These are phyloP conservation scores for Eremothecium coryli DNA, from an alignment of 1,139 yeast species.

Conservation along the genomic window DNA sequence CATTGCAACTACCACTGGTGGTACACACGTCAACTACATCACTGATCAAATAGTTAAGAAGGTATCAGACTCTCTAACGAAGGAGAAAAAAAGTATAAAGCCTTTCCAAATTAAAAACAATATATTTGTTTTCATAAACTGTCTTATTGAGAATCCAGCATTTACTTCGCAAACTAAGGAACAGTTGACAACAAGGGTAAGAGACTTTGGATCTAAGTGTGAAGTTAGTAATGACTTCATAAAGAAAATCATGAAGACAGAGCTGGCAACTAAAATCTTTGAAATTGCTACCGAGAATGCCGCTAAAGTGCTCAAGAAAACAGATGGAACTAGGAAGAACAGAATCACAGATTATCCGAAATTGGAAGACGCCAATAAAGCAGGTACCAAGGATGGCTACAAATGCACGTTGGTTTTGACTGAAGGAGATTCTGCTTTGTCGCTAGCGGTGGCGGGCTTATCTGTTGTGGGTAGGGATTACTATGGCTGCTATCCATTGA, in stretches of 20 bases:
- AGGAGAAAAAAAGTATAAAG: slow-evolving; percentile 68
- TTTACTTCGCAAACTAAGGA: slow-evolving; percentile 97
- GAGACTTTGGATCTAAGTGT: slow-evolving; percentile 79
- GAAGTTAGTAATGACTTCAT: slow-evolving; percentile 69
- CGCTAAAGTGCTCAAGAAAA: slow-evolving; percentile 75
- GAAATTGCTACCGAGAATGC: slow-evolving; percentile 83
- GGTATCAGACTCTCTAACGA: slow-evolving; percentile 62
- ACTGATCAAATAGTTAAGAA: slow-evolving; percentile 77
- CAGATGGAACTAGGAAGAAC: slow-evolving; percentile 80
- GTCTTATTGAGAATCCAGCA: slow-evolving; percentile 92
- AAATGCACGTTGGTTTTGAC: slow-evolving; percentile 89
- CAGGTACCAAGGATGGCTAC: slow-evolving; percentile 88
- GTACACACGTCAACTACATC: slow-evolving; percentile 85
- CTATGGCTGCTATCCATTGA: slow-evolving; percentile 90
- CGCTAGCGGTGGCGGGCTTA: slow-evolving; percentile 88
- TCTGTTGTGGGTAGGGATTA: slow-evolving; percentile 93
- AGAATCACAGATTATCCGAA: slow-evolving; percentile 87
- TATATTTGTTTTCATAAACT: slow-evolving; percentile 84
- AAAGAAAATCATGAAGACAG: slow-evolving; percentile 63
- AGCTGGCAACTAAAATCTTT: slow-evolving; percentile 71
- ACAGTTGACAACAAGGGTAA: slow-evolving; percentile 78
- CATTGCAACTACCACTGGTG: slow-evolving; percentile 95
- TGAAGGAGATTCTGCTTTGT: slow-evolving; percentile 95
- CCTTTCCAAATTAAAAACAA: slow-evolving; percentile 85
- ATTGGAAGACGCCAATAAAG: slow-evolving; percentile 91